Conservation (phyloP, 331 rosid genomes). For the Phaseolus coccineus region DNA sequence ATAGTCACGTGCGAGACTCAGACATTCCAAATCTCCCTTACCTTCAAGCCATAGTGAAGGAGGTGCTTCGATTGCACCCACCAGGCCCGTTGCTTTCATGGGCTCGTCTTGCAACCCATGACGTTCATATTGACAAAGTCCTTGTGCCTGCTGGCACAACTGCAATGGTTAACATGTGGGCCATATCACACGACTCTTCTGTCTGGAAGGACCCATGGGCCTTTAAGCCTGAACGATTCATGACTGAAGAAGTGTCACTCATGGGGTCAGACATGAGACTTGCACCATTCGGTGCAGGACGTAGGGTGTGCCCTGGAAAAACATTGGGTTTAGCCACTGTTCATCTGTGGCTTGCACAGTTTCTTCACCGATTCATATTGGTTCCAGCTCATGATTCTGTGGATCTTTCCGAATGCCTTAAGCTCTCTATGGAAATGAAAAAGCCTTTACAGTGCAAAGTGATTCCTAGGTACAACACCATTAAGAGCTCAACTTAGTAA, state of each 20-base stretch:
- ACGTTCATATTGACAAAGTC: slow-evolving; percentile 66
- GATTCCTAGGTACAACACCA: slow-evolving; percentile 34
- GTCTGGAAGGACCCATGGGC: slow-evolving; percentile 73
- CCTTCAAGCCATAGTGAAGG: slow-evolving; percentile 79
- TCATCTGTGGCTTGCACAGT: slow-evolving; percentile 72
- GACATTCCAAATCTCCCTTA: slow-evolving; percentile 67
- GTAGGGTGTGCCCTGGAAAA: slow-evolving; percentile 73
- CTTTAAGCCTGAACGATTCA: slow-evolving; percentile 69
- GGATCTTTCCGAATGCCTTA: slow-evolving; percentile 70
- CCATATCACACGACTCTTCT: slow-evolving; percentile 67
- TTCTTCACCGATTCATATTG: slow-evolving; percentile 65
- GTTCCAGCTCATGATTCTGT: slow-evolving; percentile 43
- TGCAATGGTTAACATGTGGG: slow-evolving; percentile 89
- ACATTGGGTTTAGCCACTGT: slow-evolving; percentile 67
- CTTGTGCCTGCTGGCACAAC: slow-evolving; percentile 77
- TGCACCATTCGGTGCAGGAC: slow-evolving; percentile 79
- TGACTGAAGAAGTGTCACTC: slow-evolving; percentile 58
- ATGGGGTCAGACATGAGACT: slow-evolving; percentile 71
- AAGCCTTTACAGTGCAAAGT: slow-evolving; percentile 54
- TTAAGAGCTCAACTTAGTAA: not conserved
- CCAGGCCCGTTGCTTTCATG: slow-evolving; percentile 85
- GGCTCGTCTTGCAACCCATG: slow-evolving; percentile 75
- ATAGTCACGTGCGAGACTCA: slow-evolving; percentile 64
- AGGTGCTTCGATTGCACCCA: slow-evolving; percentile 76
- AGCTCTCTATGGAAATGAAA: slow-evolving; percentile 71